Base-by-base conservation (phyloP, 345 rosid species). In the Hibiscus trionum region DNA sequence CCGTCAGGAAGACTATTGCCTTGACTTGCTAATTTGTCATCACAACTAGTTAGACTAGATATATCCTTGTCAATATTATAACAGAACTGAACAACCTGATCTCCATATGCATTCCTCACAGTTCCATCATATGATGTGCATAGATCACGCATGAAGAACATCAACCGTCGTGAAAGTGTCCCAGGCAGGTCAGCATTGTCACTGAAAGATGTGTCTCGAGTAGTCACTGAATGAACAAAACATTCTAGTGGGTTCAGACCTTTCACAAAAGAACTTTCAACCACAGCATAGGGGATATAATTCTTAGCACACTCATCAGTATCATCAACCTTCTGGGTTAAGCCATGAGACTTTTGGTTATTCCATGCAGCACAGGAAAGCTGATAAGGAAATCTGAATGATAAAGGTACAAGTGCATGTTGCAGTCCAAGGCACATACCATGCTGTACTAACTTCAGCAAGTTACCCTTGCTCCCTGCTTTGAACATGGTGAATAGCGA, bases 171-270 rank as follows among this genome's bases (percentile, higher is more conserved):
- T 47, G 83, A 86, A 74, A 95, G 82, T 2, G 98, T 83, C 74
- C 98, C 99, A 0, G 99, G 99, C 52, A 95, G 92, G 83, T 95
- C 96, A 61, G 97, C 99, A 78, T 92, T 92, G 69, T 89, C 99
- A 66, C 98, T 83, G 31, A 95, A 95, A 7, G 97, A 92, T 78
- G 90, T 85, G 37, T 90, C 91, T 29, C 99, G 83, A 69, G 84
- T 87, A 14, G 93, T 90, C 15, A 90, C 93, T 0, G 98, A 95
- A 79, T 95, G 97, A 75, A 85, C 87, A 78, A 95, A 95, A 77
- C 88, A 82, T 75, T 92, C 99, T 4, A 83, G 14, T 5, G 98
- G 99, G 79, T 90, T 95, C 77, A 92, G 72, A 61, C 99, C 99
- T 0, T 85, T 72, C 50, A 89, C 59, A 61, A 92, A 95, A 33